Evolutionary conservation across 805 yeast genomes (phyloP).

Genomic region (Wickerhamiella azyma): DNA sequence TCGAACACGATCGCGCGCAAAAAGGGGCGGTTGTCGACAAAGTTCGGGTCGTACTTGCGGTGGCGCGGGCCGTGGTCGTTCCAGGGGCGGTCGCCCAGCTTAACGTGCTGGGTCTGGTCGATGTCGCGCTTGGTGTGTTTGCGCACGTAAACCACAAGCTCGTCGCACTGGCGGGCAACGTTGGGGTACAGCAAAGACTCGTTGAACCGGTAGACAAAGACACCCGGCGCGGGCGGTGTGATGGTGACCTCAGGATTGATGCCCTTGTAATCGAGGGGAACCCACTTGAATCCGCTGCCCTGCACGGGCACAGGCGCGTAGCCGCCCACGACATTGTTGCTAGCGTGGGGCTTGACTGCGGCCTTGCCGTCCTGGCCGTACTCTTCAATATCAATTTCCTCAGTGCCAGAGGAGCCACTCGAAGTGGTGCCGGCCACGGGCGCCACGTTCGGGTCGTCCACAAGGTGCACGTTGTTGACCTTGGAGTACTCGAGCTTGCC

Average conservation of each 20-base stretch:
- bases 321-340: slow-evolving; percentile 2
- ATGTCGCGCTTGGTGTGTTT: slow-evolving; percentile 47
- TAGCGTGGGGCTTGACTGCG: background rate
- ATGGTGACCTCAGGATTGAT: slow-evolving; percentile 46
- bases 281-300: slow-evolving; percentile 19
- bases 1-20: slow-evolving; percentile 67
- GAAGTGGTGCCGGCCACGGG: no score
- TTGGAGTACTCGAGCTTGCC: slow-evolving; percentile 66
- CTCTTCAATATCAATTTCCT: slow-evolving; percentile 2
- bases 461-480: slow-evolving; percentile 46
- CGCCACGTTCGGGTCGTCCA: no score
- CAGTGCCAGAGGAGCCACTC: slow-evolving; percentile 1
- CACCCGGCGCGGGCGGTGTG: slow-evolving; percentile 80
- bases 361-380: slow-evolving; percentile 1
- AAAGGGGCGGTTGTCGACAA: slow-evolving; percentile 45
- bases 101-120: slow-evolving; percentile 17
- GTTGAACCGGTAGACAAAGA: slow-evolving; percentile 66
- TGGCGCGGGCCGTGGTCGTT: slow-evolving; percentile 64
- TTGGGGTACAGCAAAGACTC: slow-evolving; percentile 78
- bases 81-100: slow-evolving; percentile 67
- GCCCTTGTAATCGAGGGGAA: slow-evolving; percentile 29
- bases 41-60: slow-evolving; percentile 19
- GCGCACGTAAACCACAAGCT: slow-evolving; percentile 53
- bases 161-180: slow-evolving; percentile 58
- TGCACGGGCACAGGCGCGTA: slow-evolving; percentile 8